These are phyloP conservation scores for Cornus florida DNA, from an alignment of 148 eudicot species.

Conservation along the genomic window DNA sequence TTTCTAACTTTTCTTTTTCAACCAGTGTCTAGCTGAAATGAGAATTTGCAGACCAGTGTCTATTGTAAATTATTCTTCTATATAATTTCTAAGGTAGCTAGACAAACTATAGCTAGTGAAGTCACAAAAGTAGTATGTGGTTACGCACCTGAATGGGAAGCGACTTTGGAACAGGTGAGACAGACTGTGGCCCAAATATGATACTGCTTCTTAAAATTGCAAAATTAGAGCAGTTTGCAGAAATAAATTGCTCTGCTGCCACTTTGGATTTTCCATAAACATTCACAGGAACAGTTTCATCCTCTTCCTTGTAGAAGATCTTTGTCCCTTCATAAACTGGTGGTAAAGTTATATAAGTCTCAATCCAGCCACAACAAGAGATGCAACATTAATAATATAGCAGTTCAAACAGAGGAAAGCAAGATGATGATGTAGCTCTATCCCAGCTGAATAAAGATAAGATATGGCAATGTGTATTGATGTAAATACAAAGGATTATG, in stretches of 20 bases:
- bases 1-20: background rate
- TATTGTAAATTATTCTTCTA: background rate
- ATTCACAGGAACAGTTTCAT: slow-evolving; percentile 75
- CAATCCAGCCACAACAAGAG: slow-evolving; percentile 9
- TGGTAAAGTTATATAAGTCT: slow-evolving; percentile 19
- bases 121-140: slow-evolving; percentile 1
- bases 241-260: slow-evolving; percentile 73
- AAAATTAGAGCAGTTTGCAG: slow-evolving; percentile 59
- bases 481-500: background rate
- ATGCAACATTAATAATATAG: background rate
- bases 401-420: background rate
- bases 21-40: background rate
- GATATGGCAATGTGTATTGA: background rate
- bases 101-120: background rate
- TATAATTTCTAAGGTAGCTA: background rate
- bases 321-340: slow-evolving; percentile 92
- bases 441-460: background rate
- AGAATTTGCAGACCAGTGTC: background rate
- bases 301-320: slow-evolving; percentile 91
- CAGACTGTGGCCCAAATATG: slow-evolving; percentile 80
- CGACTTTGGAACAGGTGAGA: slow-evolving; percentile 81
- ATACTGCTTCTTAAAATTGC: slow-evolving; percentile 95
- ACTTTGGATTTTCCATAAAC: slow-evolving; percentile 83
- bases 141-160: slow-evolving; percentile 86
- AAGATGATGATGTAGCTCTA: slow-evolving; percentile 1